Percentiles rank a stretch among this genome's conserved stretches.
phyloP scores from a whole-genome alignment of 2,329 filamentous ascomycete genomes.

The Pseudomassariella vexata region DNA sequence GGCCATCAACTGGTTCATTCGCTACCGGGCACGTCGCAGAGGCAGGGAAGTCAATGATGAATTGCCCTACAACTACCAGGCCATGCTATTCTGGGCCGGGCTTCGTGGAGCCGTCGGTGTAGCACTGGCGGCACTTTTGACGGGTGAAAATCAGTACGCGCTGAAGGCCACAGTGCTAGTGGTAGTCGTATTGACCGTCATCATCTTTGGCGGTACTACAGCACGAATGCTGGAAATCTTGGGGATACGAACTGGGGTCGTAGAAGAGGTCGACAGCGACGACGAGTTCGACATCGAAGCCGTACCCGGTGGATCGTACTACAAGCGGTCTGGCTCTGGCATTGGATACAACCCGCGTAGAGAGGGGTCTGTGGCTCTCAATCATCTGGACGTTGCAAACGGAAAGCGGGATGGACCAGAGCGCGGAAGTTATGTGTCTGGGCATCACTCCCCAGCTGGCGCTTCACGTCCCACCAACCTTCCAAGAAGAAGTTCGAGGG shows the following conservation, averaged over 20 bases:
- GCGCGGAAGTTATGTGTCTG: constrained; percentile 46
- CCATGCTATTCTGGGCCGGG: constrained; percentile 99
- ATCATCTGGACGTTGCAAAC: constrained; percentile 40
- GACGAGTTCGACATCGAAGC: constrained; percentile 97
- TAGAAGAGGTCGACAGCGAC: constrained; percentile 95
- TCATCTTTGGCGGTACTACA: constrained; percentile 97
- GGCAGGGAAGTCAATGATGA: constrained; percentile 77
- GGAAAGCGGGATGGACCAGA: constrained; percentile 21
- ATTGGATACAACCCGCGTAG: constrained; percentile 71
- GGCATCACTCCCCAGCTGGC: constrained; percentile 45
- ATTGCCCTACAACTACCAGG: constrained; percentile 89
- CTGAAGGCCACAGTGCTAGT: constrained; percentile 94
- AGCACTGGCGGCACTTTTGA: constrained; percentile 82
- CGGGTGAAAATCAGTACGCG: constrained; percentile 73
- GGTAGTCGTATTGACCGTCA: constrained; percentile 94
- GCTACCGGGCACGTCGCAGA: constrained; percentile 73
- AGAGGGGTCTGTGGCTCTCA: constrained; percentile 55
- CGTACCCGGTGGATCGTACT: constrained; percentile 66
- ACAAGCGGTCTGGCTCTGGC: constrained; percentile 70
- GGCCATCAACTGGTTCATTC: constrained; percentile 87
- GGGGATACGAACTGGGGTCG: constrained; percentile 91
- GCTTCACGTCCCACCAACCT: too few relatives aligned
- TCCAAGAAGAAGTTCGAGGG: too few relatives aligned
- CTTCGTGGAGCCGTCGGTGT: constrained; percentile 93
- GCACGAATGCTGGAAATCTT: constrained; percentile 96